Conservation (phyloP, 2,329 filamentous ascomycete species). For the Colletotrichum spinosum region DNA sequence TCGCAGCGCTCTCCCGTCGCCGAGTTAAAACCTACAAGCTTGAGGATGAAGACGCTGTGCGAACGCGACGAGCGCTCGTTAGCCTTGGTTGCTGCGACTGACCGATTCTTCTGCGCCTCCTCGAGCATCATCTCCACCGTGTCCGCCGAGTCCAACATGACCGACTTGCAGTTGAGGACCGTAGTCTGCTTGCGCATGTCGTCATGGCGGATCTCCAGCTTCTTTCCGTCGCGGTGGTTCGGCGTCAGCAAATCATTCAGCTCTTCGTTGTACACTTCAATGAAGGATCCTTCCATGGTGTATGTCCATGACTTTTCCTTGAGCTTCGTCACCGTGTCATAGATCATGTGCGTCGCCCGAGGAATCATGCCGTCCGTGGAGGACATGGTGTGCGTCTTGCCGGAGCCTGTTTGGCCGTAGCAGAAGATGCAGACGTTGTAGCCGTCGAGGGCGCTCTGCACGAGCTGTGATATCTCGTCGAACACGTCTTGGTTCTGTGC, state of each 20-base stretch:
- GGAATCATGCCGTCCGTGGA: slow-evolving; percentile 94
- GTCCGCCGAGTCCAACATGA: slow-evolving; percentile 80
- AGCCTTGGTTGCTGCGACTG: slow-evolving; percentile 95
- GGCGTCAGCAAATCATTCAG: slow-evolving; percentile 84
- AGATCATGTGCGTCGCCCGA: slow-evolving; percentile 91
- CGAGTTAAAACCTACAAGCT: slow-evolving; percentile 75
- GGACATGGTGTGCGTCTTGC: slow-evolving; percentile 98
- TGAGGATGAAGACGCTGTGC: slow-evolving; percentile 96
- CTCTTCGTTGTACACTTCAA: slow-evolving; percentile 99
- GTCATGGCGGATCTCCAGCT: slow-evolving; percentile 91
- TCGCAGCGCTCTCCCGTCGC: slow-evolving; percentile 87
- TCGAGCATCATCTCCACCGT: slow-evolving; percentile 84
- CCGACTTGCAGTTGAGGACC: slow-evolving; percentile 82
- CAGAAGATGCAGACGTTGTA: slow-evolving; percentile 99
- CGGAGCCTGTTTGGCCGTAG: slow-evolving; percentile 96
- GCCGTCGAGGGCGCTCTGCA: slow-evolving; percentile 94
- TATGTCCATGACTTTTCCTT: slow-evolving; percentile 95
- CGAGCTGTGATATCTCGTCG: slow-evolving; percentile 94
- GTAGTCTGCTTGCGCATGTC: slow-evolving; percentile 83
- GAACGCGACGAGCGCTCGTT: slow-evolving; percentile 95
- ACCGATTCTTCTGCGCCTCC: slow-evolving; percentile 86
- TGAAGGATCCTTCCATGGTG: slow-evolving; percentile 92
- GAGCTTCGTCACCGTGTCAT: slow-evolving; percentile 84
- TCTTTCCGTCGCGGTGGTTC: slow-evolving; percentile 73
- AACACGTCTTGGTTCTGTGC: slow-evolving; percentile 89